phyloP scores from a whole-genome alignment of 2,329 filamentous ascomycete species.

The Sphaerulina populicola region DNA sequence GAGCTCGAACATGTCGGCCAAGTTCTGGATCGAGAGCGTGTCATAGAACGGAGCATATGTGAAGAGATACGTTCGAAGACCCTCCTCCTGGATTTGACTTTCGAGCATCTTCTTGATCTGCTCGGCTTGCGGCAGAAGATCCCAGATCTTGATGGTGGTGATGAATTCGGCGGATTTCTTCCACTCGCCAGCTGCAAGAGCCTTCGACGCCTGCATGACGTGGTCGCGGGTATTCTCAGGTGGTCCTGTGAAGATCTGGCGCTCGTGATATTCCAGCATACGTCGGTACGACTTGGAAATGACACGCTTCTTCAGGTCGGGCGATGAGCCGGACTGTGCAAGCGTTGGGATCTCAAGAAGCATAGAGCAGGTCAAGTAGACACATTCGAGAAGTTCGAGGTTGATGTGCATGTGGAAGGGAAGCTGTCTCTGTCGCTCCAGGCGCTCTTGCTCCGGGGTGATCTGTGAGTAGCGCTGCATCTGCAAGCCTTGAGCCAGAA shows the following conservation, averaged over 20 bases:
- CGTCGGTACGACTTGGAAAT: slow-evolving; percentile 99
- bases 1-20: slow-evolving; percentile 93
- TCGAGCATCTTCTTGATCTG: slow-evolving; percentile 96
- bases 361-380: slow-evolving; percentile 99
- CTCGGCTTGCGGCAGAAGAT: slow-evolving; percentile 84
- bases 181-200: slow-evolving; percentile 93
- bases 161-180: slow-evolving; percentile 92
- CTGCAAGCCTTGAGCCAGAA: slow-evolving; percentile 95
- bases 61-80: slow-evolving; percentile 95
- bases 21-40: slow-evolving; percentile 76
- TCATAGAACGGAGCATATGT: slow-evolving; percentile 99
- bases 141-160: slow-evolving; percentile 99
- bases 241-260: slow-evolving; percentile 96
- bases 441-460: slow-evolving; percentile 91
- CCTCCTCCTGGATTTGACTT: slow-evolving; percentile 97
- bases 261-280: slow-evolving; percentile 98
- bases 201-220: slow-evolving; percentile 98
- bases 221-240: slow-evolving; percentile 98
- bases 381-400: slow-evolving; percentile 92
- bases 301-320: slow-evolving; percentile 91
- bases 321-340: slow-evolving; percentile 91
- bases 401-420: slow-evolving; percentile 99
- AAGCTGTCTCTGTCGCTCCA: slow-evolving; percentile 93
- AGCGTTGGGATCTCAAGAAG: slow-evolving; percentile 94
- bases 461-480: slow-evolving; percentile 96